Conservation (phyloP, 2,329 filamentous ascomycete species). For the Alternaria incomplexa region DNA sequence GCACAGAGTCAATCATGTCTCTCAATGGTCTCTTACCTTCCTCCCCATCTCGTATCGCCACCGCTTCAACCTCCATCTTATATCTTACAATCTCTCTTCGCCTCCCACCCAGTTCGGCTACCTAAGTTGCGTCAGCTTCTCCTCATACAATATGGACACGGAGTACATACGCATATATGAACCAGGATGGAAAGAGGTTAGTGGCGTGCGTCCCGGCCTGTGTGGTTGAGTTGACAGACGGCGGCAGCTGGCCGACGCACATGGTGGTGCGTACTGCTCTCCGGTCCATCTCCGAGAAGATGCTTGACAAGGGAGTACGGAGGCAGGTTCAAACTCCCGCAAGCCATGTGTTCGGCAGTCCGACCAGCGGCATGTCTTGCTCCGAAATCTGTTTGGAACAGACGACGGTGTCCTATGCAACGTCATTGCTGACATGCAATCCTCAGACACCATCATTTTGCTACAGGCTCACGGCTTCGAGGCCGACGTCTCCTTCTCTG, state of each 20-base stretch:
- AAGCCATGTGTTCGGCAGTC: neutral
- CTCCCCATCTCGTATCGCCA: neutral
- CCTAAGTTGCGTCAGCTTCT: neutral
- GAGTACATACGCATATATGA: neutral
- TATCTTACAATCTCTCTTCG: neutral
- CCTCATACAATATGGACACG: neutral
- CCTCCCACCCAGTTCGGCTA: neutral
- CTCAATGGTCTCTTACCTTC: neutral
- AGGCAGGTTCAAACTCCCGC: neutral
- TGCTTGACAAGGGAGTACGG: neutral
- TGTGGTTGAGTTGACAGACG: neutral
- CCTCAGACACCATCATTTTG: neutral
- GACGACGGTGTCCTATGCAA: neutral
- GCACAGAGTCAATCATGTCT: neutral
- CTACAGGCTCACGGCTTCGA: conserved; percentile 1
- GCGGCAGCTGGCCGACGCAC: neutral
- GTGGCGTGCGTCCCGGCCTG: neutral
- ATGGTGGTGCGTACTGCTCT: neutral
- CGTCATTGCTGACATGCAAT: neutral
- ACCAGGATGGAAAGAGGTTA: neutral
- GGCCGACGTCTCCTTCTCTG: conserved; percentile 1
- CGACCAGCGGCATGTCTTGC: neutral
- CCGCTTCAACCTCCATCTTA: neutral
- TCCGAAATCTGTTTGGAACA: neutral
- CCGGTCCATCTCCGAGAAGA: neutral